Evolutionary conservation across 2,329 filamentous ascomycete species (phyloP).

Genomic region (Aspergillus arachidicola): DNA sequence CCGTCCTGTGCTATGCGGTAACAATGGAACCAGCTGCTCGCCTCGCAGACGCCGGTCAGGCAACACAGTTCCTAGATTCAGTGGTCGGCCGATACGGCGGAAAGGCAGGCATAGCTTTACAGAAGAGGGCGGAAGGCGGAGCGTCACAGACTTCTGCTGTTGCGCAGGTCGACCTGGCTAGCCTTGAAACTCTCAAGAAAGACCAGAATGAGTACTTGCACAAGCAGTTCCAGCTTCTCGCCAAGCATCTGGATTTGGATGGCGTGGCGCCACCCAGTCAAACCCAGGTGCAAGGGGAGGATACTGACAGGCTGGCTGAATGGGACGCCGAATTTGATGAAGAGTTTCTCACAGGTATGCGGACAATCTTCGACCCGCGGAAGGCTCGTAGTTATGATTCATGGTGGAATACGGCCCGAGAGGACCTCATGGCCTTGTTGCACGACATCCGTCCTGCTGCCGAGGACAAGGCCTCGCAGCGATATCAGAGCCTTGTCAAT

Average conservation of each 20-base stretch:
- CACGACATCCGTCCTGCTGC: not conserved
- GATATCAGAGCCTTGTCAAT: not conserved
- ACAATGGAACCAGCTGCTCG: constrained; percentile 52
- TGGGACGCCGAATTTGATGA: constrained; percentile 20
- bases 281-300: not conserved
- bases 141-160: not conserved
- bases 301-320: constrained; percentile 8
- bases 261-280: not conserved
- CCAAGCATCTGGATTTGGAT: not conserved
- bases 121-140: not conserved
- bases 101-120: not conserved
- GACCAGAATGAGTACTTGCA: not conserved
- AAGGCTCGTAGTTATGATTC: constrained; percentile 58
- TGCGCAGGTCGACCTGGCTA: not conserved
- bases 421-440: constrained; percentile 23
- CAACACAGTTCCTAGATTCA: constrained; percentile 71
- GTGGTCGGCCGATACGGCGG: not conserved
- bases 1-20: constrained; percentile 57
- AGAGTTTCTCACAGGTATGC: not conserved
- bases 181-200: not conserved
- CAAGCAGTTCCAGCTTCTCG: not conserved
- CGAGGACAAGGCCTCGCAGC: not conserved
- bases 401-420: constrained; percentile 40
- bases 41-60: constrained; percentile 67
- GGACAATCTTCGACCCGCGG: constrained; percentile 23